Evolutionary conservation across 805 yeast genomes (phyloP).

Genomic region (Saccharomycopsis selenospora): DNA sequence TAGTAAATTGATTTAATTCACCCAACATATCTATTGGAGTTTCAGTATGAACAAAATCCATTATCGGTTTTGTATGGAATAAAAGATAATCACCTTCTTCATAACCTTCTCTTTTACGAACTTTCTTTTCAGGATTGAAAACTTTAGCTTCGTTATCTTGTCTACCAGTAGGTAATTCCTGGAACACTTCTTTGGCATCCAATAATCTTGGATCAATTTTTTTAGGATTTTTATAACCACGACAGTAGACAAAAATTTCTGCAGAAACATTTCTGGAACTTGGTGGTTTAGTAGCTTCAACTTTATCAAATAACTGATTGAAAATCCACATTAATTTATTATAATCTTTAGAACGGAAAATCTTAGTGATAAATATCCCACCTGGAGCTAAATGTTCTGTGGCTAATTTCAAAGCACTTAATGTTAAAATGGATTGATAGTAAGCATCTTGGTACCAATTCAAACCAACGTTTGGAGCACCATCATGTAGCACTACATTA

Average conservation of each 20-base stretch:
- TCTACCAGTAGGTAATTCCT: constrained; percentile 71
- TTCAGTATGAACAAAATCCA: constrained; percentile 75
- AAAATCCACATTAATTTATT: constrained; percentile 97
- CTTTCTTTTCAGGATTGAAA: constrained; percentile 88
- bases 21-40: constrained; percentile 85
- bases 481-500: constrained; percentile 95
- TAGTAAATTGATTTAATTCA: constrained; percentile 52
- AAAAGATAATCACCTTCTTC: constrained; percentile 81
- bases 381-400: constrained; percentile 87
- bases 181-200: constrained; percentile 90
- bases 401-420: constrained; percentile 89
- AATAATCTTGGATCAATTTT: constrained; percentile 86
- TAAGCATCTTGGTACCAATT: constrained; percentile 99
- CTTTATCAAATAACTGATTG: constrained; percentile 90
- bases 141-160: constrained; percentile 85
- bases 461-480: constrained; percentile 99
- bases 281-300: constrained; percentile 98
- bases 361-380: constrained; percentile 93
- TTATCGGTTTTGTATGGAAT: constrained; percentile 62
- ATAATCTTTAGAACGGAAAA: constrained; percentile 98
- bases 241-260: constrained; percentile 95
- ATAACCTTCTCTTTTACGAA: constrained; percentile 91
- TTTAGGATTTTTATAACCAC: constrained; percentile 93
- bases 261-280: constrained; percentile 99
- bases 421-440: constrained; percentile 91